Evolutionary conservation across 1,139 yeast genomes (phyloP).

Genomic region (Saccharomyces uvarum): DNA sequence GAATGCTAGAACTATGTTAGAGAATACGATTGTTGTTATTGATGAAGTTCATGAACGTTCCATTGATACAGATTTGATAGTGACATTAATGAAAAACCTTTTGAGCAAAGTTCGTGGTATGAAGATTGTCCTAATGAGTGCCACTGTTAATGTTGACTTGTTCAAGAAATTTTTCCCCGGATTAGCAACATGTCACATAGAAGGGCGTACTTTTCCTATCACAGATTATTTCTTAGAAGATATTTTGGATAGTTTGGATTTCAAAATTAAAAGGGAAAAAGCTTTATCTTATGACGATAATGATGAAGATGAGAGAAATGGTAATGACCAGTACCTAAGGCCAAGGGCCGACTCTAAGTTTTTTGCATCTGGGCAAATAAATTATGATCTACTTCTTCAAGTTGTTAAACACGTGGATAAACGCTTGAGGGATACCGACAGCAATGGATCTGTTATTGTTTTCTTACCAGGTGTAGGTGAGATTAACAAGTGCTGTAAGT

Average conservation of each 20-base stretch:
- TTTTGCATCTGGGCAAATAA: slow-evolving; percentile 58
- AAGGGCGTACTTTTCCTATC: slow-evolving; percentile 91
- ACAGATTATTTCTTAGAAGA: slow-evolving; percentile 64
- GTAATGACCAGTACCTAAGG: slow-evolving; percentile 31
- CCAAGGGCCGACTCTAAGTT: slow-evolving; percentile 60
- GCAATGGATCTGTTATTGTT: slow-evolving; percentile 68
- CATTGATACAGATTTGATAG: slow-evolving; percentile 77
- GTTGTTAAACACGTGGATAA: slow-evolving; percentile 49
- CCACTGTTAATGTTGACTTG: slow-evolving; percentile 72
- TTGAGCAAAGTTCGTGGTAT: slow-evolving; percentile 41
- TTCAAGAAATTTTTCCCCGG: slow-evolving; percentile 57
- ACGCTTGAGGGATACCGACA: slow-evolving; percentile 36
- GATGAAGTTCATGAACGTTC: slow-evolving; percentile 97
- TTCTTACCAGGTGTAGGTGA: slow-evolving; percentile 91
- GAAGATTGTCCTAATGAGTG: slow-evolving; percentile 83
- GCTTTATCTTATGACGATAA: slow-evolving; percentile 16
- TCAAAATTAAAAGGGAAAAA: slow-evolving; percentile 36
- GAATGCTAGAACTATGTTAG: slow-evolving; percentile 38
- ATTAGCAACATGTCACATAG: slow-evolving; percentile 56
- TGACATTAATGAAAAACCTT: slow-evolving; percentile 65
- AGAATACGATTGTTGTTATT: slow-evolving; percentile 51
- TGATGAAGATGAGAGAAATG: slow-evolving; percentile 10
- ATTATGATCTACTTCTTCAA: slow-evolving; percentile 60
- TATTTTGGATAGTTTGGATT: slow-evolving; percentile 48
- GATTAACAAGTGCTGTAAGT: slow-evolving; percentile 52